Percentiles rank a stretch among this genome's conserved stretches.
Conservation (phyloP, 345 rosid species). For the Psidium friedrichsthalianum region DNA sequence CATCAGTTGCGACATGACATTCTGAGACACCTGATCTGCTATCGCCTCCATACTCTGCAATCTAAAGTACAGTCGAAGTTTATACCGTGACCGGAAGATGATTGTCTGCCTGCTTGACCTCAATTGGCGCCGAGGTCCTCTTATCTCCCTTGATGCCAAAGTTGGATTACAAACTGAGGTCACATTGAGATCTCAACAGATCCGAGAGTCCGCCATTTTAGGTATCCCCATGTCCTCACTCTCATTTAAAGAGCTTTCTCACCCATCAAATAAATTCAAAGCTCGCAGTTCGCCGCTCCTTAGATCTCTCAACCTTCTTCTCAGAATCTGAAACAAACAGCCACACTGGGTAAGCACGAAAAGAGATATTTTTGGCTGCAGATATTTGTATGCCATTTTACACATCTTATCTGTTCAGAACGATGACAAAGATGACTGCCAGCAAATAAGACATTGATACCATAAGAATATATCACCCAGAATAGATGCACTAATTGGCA, state of each 20-base stretch:
- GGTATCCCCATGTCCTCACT: neutral
- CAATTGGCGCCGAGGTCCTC: neutral
- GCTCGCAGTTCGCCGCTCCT: conserved; percentile 87
- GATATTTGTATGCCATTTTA: neutral
- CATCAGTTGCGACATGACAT: neutral
- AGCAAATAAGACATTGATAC: neutral
- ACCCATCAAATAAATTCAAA: conserved; percentile 55
- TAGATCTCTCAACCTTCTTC: conserved; percentile 74
- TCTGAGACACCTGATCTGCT: neutral
- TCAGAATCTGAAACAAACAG: conserved; percentile 49
- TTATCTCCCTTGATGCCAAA: neutral
- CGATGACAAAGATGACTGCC: neutral
- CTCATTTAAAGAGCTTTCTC: conserved; percentile 58
- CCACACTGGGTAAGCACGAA: neutral
- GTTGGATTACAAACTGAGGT: neutral
- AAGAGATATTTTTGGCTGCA: neutral
- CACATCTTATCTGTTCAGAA: neutral
- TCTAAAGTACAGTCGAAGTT: neutral
- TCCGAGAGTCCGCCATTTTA: neutral
- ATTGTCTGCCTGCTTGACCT: neutral
- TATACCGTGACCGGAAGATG: neutral
- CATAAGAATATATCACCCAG: neutral
- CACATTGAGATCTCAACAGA: neutral
- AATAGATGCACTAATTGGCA: neutral
- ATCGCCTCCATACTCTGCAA: neutral